These are phyloP conservation scores for Lachnellula arida DNA, from an alignment of 2,329 filamentous ascomycete genomes.

Conservation along the genomic window DNA sequence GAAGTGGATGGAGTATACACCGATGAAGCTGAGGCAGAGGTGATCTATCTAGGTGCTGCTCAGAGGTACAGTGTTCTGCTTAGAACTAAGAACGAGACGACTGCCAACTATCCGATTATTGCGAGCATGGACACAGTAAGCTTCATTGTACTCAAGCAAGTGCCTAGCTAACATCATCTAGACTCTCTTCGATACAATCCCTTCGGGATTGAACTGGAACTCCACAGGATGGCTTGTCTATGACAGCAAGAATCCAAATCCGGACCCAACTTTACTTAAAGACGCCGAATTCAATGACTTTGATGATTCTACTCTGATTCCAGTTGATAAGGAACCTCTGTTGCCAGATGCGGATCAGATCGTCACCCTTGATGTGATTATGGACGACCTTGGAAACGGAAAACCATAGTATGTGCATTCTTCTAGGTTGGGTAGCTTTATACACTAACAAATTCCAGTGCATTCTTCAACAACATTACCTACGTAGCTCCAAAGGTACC, in stretches of 20 bases:
- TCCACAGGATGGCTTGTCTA: constrained; percentile 62
- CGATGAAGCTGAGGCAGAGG: constrained; percentile 51
- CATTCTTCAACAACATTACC: constrained; percentile 59
- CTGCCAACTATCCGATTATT: constrained; percentile 62
- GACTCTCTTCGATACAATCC: constrained; percentile 61
- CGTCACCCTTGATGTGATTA: constrained; percentile 59
- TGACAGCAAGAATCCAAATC: constrained; percentile 41
- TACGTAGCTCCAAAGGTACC: constrained; percentile 63
- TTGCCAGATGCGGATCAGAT: constrained; percentile 57
- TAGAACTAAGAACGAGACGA: constrained; percentile 58
- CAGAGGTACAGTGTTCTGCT: constrained; percentile 61
- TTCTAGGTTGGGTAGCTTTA: neutral
- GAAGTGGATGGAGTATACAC: constrained; percentile 70
- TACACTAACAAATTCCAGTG: constrained; percentile 29
- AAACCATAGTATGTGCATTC: constrained; percentile 51
- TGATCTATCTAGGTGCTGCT: constrained; percentile 62
- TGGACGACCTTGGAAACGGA: constrained; percentile 65
- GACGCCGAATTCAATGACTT: constrained; percentile 57
- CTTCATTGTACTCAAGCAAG: neutral
- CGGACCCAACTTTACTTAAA: constrained; percentile 46
- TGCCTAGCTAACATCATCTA: constrained; percentile 23
- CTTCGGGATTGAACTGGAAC: constrained; percentile 63
- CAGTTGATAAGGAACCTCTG: constrained; percentile 59
- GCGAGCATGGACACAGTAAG: constrained; percentile 59
- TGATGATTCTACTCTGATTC: constrained; percentile 69